These are phyloP conservation scores for Polytrichum commune DNA, from an alignment of 225 moss, liverwort and hornwort species.

Conservation along the genomic window DNA sequence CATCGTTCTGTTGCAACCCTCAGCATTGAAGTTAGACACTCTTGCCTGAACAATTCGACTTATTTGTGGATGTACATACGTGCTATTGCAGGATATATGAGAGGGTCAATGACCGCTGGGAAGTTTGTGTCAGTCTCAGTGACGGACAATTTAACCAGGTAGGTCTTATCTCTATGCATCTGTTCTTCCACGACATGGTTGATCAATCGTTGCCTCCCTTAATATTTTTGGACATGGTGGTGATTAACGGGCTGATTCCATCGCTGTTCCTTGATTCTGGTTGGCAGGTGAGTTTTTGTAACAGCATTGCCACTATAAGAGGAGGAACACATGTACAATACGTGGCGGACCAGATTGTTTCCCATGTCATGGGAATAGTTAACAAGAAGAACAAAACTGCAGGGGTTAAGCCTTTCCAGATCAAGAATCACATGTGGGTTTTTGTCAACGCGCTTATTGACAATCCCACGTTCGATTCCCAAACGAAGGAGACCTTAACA, in stretches of 20 bases:
- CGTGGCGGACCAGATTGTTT: slow-evolving; percentile 80
- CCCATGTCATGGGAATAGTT: slow-evolving; percentile 60
- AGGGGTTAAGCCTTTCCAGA: slow-evolving; percentile 77
- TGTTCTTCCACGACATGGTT: neutral
- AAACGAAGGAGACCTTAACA: slow-evolving; percentile 93
- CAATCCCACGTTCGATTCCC: slow-evolving; percentile 98
- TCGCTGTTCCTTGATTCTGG: slow-evolving; percentile 1
- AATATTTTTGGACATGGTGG: neutral
- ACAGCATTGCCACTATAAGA: slow-evolving; percentile 96
- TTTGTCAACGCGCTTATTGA: slow-evolving; percentile 98
- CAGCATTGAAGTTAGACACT: too few species aligned
- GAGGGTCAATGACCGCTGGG: slow-evolving; percentile 89
- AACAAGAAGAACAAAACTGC: slow-evolving; percentile 89
- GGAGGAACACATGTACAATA: slow-evolving; percentile 89
- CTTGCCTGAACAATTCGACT: neutral
- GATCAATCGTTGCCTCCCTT: too few species aligned
- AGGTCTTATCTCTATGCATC: slow-evolving; percentile 1
- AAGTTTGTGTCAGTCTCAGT: slow-evolving; percentile 84
- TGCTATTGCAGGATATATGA: slow-evolving; percentile 76
- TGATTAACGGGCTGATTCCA: neutral
- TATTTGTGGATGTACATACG: neutral
- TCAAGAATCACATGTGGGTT: slow-evolving; percentile 90
- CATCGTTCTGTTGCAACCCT: too few species aligned
- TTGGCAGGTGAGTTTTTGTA: slow-evolving; percentile 91
- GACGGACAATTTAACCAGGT: slow-evolving; percentile 99